Evolutionary conservation across 2,329 filamentous ascomycete species (phyloP), one percentile per base, ranked within the genome.

Genomic region (Lasiodiplodia gonubiensis): DNA sequence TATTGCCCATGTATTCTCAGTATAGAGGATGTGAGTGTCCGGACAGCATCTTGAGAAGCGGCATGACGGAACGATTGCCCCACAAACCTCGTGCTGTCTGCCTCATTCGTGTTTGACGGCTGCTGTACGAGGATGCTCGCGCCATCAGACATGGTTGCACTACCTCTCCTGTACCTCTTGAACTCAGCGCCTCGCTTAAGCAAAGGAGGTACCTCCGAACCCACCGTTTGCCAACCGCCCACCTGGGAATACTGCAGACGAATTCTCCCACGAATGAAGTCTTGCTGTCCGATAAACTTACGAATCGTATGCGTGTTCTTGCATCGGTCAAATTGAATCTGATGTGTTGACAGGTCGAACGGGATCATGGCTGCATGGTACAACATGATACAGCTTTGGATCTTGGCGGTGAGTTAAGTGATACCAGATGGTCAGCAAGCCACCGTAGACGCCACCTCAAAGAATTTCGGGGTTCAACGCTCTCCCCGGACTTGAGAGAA

Each of bases 341-440:
- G 39, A 46, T 25, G 12, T 14, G n/a, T 27, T 18, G 37, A 46
- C 57, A 33, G 10, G 46, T 35, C 57, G 27, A 61, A 35, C 46
- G 35, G 27, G 46, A 63, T 51, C 30, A 51, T 37, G 46, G 59
- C 30, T 63, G 59, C 46, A 23, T 63, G 27, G 46, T 48, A 63
- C 59, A 35, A 51, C 59, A 63, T 35, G 30, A 25, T 16, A 21
- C 18, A 18, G 42, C 18, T 12, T 18, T n/a, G 51, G 46, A 63
- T 51, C 35, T n/a, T 51, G 59, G 59, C 42, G 59, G 59, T 51
- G 59, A 63, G 42, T 52, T 37, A 10, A 33, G 59, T 63, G 46
- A 63, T 63, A 63, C 59, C 30, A 37, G 59, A 51, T 51, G 46
- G 59, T 63, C 27, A 35, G 59, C 46, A 51, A 63, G 42, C 27